A percentile compares a stretch with the other conserved stretches of the same genome.
Evolutionary conservation across 208 protist species (phyloP).

Genomic region (Wallacemonas rigidus): DNA sequence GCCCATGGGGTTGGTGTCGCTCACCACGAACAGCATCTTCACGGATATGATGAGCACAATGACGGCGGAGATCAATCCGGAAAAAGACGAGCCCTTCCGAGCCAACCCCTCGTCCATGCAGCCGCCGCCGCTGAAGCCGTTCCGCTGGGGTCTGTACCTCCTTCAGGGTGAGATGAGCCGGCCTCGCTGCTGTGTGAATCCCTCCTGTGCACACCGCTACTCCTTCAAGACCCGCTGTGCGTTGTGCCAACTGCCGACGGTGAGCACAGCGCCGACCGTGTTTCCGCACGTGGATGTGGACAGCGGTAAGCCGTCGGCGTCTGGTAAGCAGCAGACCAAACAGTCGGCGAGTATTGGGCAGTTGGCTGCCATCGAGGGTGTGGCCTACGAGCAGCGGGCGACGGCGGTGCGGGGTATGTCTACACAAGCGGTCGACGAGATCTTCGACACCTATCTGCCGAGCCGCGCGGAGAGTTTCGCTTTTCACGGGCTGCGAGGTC

Average conservation of each 20-base stretch:
- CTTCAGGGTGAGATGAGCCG: constrained; percentile 33
- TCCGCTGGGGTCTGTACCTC: constrained; percentile 38
- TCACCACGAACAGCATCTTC: constrained; percentile 20
- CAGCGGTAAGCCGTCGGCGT: neutral
- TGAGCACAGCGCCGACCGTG: constrained; percentile 23
- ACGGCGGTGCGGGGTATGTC: constrained; percentile 4
- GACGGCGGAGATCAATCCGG: constrained; percentile 4
- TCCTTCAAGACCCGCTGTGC: constrained; percentile 26
- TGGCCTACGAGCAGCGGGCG: constrained; percentile 19
- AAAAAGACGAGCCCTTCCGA: constrained; percentile 12
- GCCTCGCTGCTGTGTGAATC: constrained; percentile 47
- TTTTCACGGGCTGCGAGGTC: constrained; percentile 21
- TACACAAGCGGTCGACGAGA: constrained; percentile 24
- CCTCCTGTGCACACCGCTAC: constrained; percentile 27
- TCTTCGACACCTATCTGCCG: constrained; percentile 34
- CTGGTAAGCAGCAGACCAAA: neutral
- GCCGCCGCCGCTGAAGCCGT: constrained; percentile 14
- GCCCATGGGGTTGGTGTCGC: constrained; percentile 24
- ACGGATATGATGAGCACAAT: constrained; percentile 5
- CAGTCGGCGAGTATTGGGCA: constrained; percentile 16
- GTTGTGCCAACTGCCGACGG: constrained; percentile 36
- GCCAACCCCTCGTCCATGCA: constrained; percentile 5
- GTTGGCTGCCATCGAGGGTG: constrained; percentile 23
- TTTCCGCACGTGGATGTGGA: constrained; percentile 21
- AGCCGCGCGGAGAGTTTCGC: constrained; percentile 20